These are phyloP conservation scores for Vitis hybrid DNA, from an alignment of 177 flowering plant species.

Conservation along the genomic window DNA sequence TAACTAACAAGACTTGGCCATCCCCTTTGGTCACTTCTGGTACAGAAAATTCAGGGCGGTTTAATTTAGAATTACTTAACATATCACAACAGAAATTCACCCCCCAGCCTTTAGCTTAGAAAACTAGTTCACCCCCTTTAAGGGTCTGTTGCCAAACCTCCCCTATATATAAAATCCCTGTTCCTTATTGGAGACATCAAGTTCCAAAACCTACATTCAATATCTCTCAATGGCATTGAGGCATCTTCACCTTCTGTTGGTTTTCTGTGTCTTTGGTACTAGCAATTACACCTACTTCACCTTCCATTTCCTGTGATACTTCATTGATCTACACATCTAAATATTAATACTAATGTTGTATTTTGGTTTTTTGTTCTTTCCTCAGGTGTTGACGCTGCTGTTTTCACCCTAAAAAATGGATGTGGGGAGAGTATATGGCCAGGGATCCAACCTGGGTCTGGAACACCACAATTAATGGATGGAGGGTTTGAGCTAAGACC, in stretches of 20 bases:
- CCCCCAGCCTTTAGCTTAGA: no score
- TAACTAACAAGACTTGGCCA: no score
- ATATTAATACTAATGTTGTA: no score
- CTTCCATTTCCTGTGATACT: not conserved
- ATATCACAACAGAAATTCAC: no score
- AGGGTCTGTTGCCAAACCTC: not conserved
- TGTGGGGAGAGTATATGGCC: slow-evolving; percentile 29
- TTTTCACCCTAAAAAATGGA: slow-evolving; percentile 23
- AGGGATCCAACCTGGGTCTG: slow-evolving; percentile 25
- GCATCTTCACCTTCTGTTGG: slow-evolving; percentile 2
- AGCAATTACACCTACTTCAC: not conserved
- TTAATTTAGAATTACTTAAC: not conserved
- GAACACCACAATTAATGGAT: slow-evolving; percentile 17
- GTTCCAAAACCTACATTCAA: not conserved
- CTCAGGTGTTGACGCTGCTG: slow-evolving; percentile 20
- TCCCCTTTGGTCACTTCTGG: not conserved
- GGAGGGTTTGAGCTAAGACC: slow-evolving; percentile 25
- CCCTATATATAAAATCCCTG: not conserved
- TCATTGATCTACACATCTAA: no score
- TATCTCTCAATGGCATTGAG: slow-evolving; percentile 2
- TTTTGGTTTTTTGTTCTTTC: not conserved
- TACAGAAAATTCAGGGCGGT: not conserved
- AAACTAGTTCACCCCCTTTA: not conserved
- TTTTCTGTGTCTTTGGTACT: slow-evolving; percentile 2
- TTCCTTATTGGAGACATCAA: no score